phyloP scores from a whole-genome alignment of 148 eudicot genomes.

The Vaccinium macrocarpon region DNA sequence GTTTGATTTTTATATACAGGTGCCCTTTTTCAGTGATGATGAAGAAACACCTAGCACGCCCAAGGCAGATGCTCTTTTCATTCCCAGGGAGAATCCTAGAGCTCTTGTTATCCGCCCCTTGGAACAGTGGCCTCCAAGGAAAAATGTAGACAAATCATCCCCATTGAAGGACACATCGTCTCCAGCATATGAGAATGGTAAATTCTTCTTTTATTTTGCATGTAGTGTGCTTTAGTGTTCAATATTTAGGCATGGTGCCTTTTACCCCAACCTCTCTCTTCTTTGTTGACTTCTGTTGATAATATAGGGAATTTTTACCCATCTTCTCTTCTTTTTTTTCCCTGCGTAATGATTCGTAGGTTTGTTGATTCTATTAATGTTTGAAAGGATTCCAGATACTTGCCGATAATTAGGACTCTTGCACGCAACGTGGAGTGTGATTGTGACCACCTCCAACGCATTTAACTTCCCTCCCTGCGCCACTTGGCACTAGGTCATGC shows the following conservation, averaged over 20 bases:
- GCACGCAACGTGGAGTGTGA: not conserved
- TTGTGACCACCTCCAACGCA: not conserved
- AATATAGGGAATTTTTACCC: not conserved
- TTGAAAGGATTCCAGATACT: too few species aligned
- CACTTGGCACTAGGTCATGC: not conserved
- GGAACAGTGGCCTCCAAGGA: constrained; percentile 65
- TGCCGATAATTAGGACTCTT: not conserved
- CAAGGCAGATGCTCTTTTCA: constrained; percentile 83
- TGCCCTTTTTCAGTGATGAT: constrained; percentile 78
- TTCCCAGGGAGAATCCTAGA: constrained; percentile 97
- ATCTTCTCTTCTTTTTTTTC: not conserved
- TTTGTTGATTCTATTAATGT: not conserved
- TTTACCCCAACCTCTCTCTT: not conserved
- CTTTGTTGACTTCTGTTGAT: not conserved
- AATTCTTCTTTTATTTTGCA: constrained; percentile 3
- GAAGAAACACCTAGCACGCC: constrained; percentile 82
- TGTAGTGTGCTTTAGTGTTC: constrained; percentile 8
- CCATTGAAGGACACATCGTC: constrained; percentile 38
- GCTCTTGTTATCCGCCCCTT: constrained; percentile 76
- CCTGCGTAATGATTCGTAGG: not conserved
- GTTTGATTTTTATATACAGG: constrained; percentile 39
- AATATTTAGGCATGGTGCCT: not conserved
- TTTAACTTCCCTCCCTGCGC: not conserved
- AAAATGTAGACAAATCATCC: constrained; percentile 42
- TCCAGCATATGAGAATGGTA: constrained; percentile 64